Evolutionary conservation across 1,284 basidiomycete genomes (phyloP).

Genomic region (Trametes versicolor): DNA sequence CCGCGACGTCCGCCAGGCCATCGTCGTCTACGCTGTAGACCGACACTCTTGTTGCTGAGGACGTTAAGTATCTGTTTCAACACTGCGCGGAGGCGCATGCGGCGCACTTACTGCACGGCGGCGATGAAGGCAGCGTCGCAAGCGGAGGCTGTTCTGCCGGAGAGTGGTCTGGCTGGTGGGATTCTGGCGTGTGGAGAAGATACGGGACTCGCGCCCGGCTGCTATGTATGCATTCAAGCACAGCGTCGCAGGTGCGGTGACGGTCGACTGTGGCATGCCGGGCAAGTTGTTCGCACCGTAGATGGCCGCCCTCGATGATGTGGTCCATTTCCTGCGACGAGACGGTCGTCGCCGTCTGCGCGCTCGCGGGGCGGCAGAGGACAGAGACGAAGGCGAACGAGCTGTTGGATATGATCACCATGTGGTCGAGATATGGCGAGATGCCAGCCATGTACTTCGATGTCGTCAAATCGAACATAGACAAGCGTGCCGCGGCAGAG

Average conservation of each 20-base stretch:
- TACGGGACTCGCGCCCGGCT: constrained; percentile 31
- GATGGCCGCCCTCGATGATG: constrained; percentile 59
- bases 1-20: constrained; percentile 26
- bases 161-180: constrained; percentile 26
- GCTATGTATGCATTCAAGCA: constrained; percentile 39
- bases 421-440: constrained; percentile 28
- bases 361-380: constrained; percentile 23
- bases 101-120: neutral
- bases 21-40: constrained; percentile 21
- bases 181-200: constrained; percentile 2
- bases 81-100: constrained; percentile 3
- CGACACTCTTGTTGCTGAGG: constrained; percentile 20
- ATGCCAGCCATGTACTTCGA: constrained; percentile 26
- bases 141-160: constrained; percentile 35
- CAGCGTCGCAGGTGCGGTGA: constrained; percentile 30
- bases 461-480: constrained; percentile 23
- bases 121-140: constrained; percentile 40
- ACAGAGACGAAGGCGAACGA: constrained; percentile 22
- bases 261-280: constrained; percentile 29
- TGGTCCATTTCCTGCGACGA: constrained; percentile 60
- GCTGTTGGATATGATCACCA: constrained; percentile 32
- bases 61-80: constrained; percentile 14
- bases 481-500: constrained; percentile 23
- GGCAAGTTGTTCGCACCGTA: constrained; percentile 37
- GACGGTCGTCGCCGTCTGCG: constrained; percentile 32